Evolutionary conservation across 2,329 filamentous ascomycete genomes (phyloP), one percentile per base, ranked within the genome.

Genomic region (Paecilomyces sp.): DNA sequence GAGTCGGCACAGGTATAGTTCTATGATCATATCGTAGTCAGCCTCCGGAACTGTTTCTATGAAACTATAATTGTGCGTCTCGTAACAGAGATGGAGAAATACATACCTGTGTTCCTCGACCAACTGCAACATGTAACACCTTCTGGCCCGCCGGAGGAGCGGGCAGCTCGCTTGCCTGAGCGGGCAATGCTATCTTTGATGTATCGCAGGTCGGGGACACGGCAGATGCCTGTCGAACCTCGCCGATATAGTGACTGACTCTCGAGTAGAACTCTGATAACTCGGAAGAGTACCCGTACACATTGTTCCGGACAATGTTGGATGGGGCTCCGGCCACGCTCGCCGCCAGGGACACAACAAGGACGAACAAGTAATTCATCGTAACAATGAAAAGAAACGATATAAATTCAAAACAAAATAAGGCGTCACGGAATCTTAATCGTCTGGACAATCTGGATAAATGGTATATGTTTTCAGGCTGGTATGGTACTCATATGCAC

Each of bases 1-100:
- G 76, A 76, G 58, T 82, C 77, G 60, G 84, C 80, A 80, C 93
- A 97, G 57, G 91, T 95, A 80, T 97, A 97, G 82, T 97, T 97
- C 78, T 97, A 88, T 47, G 18, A 7, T 18, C 41, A 9, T 22
- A 51, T 36, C 22, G n/a, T 30, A 58, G 53, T 63, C 54, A 57
- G 61, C 67, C 64, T 65, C 60, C 15, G 57, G 50, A 18, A 31
- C 50, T 55, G 22, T 51, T 22, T 36, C 22, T 7, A 11, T n/a
- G 13, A 30, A 12, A 22, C 22, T 34, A 33, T 30, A 18, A 60
- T 22, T 55, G 25, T 15, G 53, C 53, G 28, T 22, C 33, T 28
- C 30, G n/a, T 28, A 15, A 53, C 25, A 22, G 24, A 18, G 11
- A 54, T 22, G 25, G 22, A n/a, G 22, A 31, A 33, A 55, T 47